Evolutionary conservation across 73 alveolate species (phyloP).

Genomic region (Tetrahymena malaccensis): DNA sequence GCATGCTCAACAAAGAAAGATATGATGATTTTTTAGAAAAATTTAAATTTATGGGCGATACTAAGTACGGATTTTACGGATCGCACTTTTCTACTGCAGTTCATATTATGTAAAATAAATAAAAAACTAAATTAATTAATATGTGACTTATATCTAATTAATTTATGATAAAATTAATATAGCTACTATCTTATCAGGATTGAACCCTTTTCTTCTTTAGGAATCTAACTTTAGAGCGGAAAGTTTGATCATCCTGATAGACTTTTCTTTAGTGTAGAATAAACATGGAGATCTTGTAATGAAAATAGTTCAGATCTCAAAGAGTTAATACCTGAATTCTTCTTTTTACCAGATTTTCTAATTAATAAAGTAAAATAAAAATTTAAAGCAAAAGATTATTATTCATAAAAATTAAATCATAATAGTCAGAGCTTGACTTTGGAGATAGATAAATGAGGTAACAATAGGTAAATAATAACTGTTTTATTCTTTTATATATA

Average conservation of each 20-base stretch:
- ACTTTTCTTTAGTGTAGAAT: slow-evolving; percentile 61
- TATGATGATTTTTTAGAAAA: slow-evolving; percentile 4
- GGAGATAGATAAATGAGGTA: background rate
- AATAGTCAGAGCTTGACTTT: background rate
- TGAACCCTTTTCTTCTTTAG: slow-evolving; percentile 71
- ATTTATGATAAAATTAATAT: slow-evolving; percentile 32
- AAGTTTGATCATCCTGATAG: slow-evolving; percentile 82
- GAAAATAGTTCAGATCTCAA: slow-evolving; percentile 76
- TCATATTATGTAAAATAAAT: slow-evolving; percentile 46
- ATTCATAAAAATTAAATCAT: background rate
- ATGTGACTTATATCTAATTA: no score
- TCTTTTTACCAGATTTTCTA: slow-evolving; percentile 65
- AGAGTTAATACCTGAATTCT: slow-evolving; percentile 95
- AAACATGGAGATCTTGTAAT: slow-evolving; percentile 51
- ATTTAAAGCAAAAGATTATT: background rate
- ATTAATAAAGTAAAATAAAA: slow-evolving; percentile 21
- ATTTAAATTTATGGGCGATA: background rate
- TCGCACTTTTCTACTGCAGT: slow-evolving; percentile 78
- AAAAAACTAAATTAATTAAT: no score
- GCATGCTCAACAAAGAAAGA: slow-evolving; percentile 52
- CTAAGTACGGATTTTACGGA: slow-evolving; percentile 60
- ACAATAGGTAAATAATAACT: background rate
- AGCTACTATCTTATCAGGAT: slow-evolving; percentile 68
- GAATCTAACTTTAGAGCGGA: slow-evolving; percentile 66
- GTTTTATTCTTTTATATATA: background rate